These are phyloP conservation scores for Trichoderma gamsii DNA, from an alignment of 495 filamentous ascomycete genomes.

Conservation along the genomic window DNA sequence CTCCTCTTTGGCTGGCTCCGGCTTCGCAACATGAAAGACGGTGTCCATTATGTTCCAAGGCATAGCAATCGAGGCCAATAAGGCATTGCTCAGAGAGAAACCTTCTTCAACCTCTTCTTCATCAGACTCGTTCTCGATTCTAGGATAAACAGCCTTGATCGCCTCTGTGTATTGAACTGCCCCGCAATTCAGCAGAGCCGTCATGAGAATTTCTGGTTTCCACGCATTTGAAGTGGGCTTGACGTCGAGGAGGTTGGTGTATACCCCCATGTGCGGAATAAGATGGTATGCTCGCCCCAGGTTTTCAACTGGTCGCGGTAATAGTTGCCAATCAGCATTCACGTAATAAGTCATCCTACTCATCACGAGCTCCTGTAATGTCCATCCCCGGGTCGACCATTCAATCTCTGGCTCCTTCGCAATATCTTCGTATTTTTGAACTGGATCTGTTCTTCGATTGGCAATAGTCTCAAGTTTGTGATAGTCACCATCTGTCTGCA, in stretches of 20 bases:
- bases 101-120: neutral
- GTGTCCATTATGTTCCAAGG: constrained; percentile 4
- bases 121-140: neutral
- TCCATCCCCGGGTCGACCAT: constrained; percentile 43
- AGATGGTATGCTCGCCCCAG: constrained; percentile 38
- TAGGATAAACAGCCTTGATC: neutral
- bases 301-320: constrained; percentile 33
- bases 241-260: constrained; percentile 19
- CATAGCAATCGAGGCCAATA: neutral
- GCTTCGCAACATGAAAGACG: neutral
- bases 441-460: constrained; percentile 15
- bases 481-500: constrained; percentile 6
- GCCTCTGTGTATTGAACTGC: neutral
- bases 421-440: constrained; percentile 23
- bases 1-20: neutral
- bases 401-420: constrained; percentile 21
- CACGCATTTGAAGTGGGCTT: neutral
- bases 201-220: neutral
- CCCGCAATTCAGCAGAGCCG: neutral
- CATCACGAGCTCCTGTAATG: constrained; percentile 45
- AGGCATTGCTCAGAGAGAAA: neutral
- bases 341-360: constrained; percentile 43
- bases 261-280: constrained; percentile 31
- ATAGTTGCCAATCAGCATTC: constrained; percentile 33
- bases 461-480: constrained; percentile 26